phyloP scores from a whole-genome alignment of 441 rosid species.

The Gossypium schwendimanii region DNA sequence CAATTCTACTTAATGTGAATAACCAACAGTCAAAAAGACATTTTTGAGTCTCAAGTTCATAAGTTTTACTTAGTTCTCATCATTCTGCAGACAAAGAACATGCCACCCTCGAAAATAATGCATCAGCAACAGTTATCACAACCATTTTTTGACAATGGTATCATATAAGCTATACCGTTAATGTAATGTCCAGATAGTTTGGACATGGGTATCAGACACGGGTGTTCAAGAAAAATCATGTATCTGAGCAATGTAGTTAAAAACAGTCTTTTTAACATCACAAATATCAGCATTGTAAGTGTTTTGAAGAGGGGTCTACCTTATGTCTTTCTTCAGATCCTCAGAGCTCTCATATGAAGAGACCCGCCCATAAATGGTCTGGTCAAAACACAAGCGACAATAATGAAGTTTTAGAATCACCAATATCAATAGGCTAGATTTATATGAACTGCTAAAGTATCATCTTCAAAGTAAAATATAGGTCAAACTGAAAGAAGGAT shows the following conservation, averaged over 20 bases:
- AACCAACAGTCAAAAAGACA: neutral
- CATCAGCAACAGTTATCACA: neutral
- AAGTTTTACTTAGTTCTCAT: neutral
- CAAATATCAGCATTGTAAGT: neutral
- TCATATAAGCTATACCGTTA: neutral
- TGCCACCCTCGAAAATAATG: neutral
- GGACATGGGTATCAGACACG: neutral
- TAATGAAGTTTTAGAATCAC: conserved; percentile 11
- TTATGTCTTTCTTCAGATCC: conserved; percentile 67
- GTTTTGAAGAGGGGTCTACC: conserved; percentile 40
- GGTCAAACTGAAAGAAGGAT: too few relatives aligned
- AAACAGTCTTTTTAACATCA: neutral
- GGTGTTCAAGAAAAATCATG: neutral
- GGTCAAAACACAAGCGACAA: conserved; percentile 21
- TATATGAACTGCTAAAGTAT: neutral
- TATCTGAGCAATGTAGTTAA: neutral
- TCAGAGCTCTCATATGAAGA: conserved; percentile 58
- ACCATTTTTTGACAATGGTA: neutral
- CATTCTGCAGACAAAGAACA: neutral
- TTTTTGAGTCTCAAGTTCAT: neutral
- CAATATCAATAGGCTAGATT: neutral
- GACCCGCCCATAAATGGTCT: conserved; percentile 67
- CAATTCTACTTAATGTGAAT: too few relatives aligned
- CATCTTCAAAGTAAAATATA: neutral
- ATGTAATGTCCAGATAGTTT: neutral